Conservation (phyloP, 257 asterid species). For the Solanum clarkiae region DNA sequence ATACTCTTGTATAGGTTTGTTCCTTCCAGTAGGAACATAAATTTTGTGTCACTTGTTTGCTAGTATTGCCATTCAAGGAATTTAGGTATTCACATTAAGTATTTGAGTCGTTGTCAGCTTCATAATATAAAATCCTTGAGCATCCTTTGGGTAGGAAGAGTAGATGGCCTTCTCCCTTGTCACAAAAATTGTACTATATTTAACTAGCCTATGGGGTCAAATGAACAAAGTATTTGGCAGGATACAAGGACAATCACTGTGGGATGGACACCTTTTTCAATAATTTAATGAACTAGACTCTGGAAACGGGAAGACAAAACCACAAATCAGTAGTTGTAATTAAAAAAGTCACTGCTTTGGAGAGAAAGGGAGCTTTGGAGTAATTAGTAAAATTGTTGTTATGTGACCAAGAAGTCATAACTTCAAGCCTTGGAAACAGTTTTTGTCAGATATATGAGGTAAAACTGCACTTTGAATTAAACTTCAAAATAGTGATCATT, state of each 20-base stretch:
- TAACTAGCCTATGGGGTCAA: background rate
- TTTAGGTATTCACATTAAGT: background rate
- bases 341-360: no score
- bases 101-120: background rate
- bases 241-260: background rate
- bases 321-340: no score
- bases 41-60: background rate
- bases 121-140: background rate
- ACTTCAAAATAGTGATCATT: no score
- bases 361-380: no score
- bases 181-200: background rate
- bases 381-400: no score
- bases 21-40: background rate
- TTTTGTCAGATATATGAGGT: no score
- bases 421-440: no score
- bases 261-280: background rate
- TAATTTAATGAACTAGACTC: no score
- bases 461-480: no score
- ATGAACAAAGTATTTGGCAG: background rate
- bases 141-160: background rate
- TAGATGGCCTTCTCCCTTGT: background rate
- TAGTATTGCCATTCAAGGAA: background rate
- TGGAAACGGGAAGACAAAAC: no score
- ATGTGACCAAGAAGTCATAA: no score
- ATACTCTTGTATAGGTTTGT: conserved; percentile 2